Base-by-base conservation (phyloP, 768 basidiomycete genomes). In the Neoboletus magnificus region DNA sequence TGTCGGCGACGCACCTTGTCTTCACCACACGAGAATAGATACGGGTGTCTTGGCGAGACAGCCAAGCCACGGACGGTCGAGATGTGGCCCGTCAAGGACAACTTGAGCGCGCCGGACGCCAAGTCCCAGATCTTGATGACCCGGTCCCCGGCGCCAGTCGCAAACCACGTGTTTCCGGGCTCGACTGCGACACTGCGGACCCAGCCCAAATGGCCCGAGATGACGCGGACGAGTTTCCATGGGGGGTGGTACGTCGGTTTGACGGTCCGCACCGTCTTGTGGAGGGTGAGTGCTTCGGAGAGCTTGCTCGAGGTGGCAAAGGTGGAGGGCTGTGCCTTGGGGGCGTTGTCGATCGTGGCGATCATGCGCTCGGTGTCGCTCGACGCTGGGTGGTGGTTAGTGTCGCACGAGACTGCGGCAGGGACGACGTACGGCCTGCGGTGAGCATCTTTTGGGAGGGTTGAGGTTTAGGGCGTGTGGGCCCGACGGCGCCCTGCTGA, bases 61-160 rank as follows among this genome's bases (percentile, higher is more conserved):
- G 92, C 97, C 45, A 99, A 72, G 0, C 97, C 97, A 35, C 97
- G 80, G 16, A 99, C 95, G 2, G 97, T 98, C 22, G 91, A 93
- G 40, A 99, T 99, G 67, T 99, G 97, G 3, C 97, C 97, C 15
- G 97, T 99, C 61, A 99, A 74, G 22, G 91, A 93, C n/a, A 99
- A 75, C 71, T 93, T 97, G 65, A 98, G 77, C 73, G 98, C 95
- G n/a, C 97, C 97, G 3, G 87, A 90, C 10, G 97, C 97, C 62
- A 99, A 69, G 70, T 99, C 95, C 97, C 97, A 98, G 11, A 99
- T 93, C 77, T 99, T 98, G 69, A 99, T 90, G 33, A 99, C 95
- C 23, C 97, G 84, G 73, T 98, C 97, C 4, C 97, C 97, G 0
- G 97, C 97, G 56, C 97, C 97, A 0, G 94, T 94, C 2, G 91